Evolutionary conservation across 495 filamentous ascomycete species (phyloP).

Genomic region (Aspergillus heteromorphus): DNA sequence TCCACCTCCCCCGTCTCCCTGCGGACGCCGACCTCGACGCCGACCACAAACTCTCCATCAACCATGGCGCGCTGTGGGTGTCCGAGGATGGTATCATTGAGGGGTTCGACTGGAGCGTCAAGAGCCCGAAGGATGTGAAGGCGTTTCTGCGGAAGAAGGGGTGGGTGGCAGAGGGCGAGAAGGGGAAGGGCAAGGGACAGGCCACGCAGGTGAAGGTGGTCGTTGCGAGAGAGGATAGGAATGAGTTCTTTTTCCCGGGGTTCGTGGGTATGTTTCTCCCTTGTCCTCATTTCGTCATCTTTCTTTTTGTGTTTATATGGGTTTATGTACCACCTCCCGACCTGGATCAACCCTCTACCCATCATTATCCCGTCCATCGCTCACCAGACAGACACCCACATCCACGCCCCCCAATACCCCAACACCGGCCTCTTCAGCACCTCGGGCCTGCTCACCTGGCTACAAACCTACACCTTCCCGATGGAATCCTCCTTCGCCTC

Average conservation of each 20-base stretch:
- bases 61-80: too few species aligned
- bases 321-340: background rate
- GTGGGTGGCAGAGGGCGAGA: too few species aligned
- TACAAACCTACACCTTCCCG: slow-evolving; percentile 92
- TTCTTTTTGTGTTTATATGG: background rate
- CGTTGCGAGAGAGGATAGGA: slow-evolving; percentile 28
- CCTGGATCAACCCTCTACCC: background rate
- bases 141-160: too few species aligned
- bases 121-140: too few species aligned
- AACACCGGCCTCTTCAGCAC: slow-evolving; percentile 89
- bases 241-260: slow-evolving; percentile 85
- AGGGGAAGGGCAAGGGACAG: too few species aligned
- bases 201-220: slow-evolving; percentile 14
- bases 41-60: too few species aligned
- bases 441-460: slow-evolving; percentile 84
- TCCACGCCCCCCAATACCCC: slow-evolving; percentile 91
- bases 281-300: background rate
- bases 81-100: too few species aligned
- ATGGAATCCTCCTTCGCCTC: slow-evolving; percentile 66
- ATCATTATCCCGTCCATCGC: slow-evolving; percentile 10
- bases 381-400: slow-evolving; percentile 68
- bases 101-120: too few species aligned
- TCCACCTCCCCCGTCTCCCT: background rate
- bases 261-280: slow-evolving; percentile 80
- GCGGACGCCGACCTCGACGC: background rate